These are phyloP conservation scores for Fraxinus sp. DNA, from an alignment of 305 asterid species.

Conservation along the genomic window DNA sequence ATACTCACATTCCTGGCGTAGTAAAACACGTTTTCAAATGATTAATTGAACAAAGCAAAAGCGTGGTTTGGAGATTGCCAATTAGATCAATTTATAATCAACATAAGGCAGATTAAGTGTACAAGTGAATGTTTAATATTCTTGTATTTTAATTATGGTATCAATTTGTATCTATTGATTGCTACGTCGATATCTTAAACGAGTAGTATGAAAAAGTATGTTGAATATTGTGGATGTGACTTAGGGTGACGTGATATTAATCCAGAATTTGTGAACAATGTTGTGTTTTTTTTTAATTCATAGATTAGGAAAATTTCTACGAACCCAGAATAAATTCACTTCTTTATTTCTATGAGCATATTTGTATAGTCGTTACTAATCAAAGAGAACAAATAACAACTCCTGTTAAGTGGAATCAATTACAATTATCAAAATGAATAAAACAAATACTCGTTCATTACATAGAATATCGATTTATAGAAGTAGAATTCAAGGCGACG, in stretches of 20 bases:
- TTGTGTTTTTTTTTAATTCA: no score
- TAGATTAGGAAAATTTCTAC: no score
- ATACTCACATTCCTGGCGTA: slow-evolving; percentile 64
- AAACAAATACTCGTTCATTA: no score
- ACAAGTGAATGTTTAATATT: not conserved
- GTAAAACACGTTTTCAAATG: slow-evolving; percentile 45
- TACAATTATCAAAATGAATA: no score
- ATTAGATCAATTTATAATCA: not conserved
- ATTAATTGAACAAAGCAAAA: not conserved
- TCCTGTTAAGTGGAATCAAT: no score
- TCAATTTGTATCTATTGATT: not conserved
- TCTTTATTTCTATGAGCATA: no score
- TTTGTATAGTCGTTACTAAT: no score
- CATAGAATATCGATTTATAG: no score
- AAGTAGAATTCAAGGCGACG: no score
- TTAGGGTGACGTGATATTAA: not conserved
- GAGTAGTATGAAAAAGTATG: not conserved
- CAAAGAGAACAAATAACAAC: no score
- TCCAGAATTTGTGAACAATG: no score
- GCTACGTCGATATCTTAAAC: not conserved
- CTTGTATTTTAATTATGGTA: not conserved
- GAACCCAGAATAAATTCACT: no score
- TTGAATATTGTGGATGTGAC: not conserved
- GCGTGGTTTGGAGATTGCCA: not conserved
- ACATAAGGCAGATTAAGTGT: not conserved